These are phyloP conservation scores for Papiliotrema fonsecae DNA, from an alignment of 1,284 basidiomycete species.

Conservation along the genomic window DNA sequence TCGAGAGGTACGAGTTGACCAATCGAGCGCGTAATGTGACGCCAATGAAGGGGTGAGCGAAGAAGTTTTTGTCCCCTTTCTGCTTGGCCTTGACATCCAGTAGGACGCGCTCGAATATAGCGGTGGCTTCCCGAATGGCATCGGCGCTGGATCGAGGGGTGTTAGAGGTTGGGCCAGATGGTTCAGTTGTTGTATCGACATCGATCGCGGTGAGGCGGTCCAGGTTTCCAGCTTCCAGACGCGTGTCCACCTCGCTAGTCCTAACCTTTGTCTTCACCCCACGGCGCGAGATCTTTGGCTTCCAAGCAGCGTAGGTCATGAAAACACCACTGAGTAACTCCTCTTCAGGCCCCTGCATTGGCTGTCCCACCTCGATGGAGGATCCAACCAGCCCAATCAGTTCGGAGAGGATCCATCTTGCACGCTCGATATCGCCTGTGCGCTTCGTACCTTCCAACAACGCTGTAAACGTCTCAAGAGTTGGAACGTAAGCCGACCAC, in stretches of 20 bases:
- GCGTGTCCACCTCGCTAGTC: conserved; percentile 4
- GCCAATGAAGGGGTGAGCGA: conserved; percentile 53
- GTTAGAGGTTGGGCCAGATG: not conserved
- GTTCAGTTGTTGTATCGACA: not conserved
- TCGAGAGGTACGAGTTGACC: conserved; percentile 75
- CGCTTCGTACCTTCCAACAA: conserved; percentile 85
- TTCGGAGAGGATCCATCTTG: conserved; percentile 88
- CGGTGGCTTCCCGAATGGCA: conserved; percentile 64
- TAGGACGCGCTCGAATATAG: conserved; percentile 66
- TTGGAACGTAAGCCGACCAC: conserved; percentile 52
- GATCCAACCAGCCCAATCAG: conserved; percentile 55
- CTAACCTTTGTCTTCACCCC: conserved; percentile 9
- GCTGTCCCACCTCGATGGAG: conserved; percentile 15
- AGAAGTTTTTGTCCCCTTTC: not conserved
- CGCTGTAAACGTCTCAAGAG: conserved; percentile 68
- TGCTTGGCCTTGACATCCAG: conserved; percentile 47
- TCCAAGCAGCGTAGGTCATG: conserved; percentile 79
- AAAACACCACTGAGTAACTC: conserved; percentile 78
- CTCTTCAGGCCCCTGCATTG: conserved; percentile 55
- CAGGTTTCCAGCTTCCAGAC: not conserved
- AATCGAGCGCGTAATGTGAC: conserved; percentile 62
- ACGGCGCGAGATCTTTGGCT: conserved; percentile 43
- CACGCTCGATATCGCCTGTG: conserved; percentile 72
- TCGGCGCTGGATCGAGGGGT: conserved; percentile 64
- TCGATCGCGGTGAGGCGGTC: not conserved